Percentiles rank a stretch among this genome's conserved stretches.
phyloP scores from a whole-genome alignment of 306 rosid genomes.

The Vigna angularis region DNA sequence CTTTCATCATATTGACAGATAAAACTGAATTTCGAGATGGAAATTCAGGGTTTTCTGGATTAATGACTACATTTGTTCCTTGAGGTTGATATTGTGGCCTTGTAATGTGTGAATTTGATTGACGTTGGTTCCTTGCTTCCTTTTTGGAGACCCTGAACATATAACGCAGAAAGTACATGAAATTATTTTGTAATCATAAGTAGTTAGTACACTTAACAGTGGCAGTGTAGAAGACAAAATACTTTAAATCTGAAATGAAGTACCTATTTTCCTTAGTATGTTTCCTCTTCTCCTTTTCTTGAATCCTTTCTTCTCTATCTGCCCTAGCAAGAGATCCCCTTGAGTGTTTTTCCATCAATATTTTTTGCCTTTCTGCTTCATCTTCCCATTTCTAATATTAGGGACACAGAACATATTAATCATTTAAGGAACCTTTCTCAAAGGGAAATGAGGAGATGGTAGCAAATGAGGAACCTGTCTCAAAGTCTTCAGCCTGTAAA shows the following conservation, averaged over 20 bases:
- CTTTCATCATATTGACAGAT: not conserved
- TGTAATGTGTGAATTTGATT: conserved; percentile 40
- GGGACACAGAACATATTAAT: not conserved
- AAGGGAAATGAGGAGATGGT: conserved; percentile 30
- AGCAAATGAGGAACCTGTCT: conserved; percentile 71
- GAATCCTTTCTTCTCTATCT: conserved; percentile 68
- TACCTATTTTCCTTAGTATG: conserved; percentile 59
- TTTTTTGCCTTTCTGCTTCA: conserved; percentile 70
- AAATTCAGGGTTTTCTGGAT: conserved; percentile 35
- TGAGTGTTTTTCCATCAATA: conserved; percentile 76
- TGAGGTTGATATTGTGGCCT: conserved; percentile 36
- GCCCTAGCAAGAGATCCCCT: conserved; percentile 83
- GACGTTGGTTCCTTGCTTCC: conserved; percentile 48
- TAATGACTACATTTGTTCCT: conserved; percentile 16
- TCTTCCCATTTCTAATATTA: conserved; percentile 75
- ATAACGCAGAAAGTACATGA: conserved; percentile 10
- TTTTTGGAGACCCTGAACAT: conserved; percentile 63
- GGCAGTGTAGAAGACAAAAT: not conserved
- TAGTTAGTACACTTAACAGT: not conserved
- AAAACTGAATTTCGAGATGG: conserved; percentile 34
- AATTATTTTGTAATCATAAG: conserved; percentile 24
- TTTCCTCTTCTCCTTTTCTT: conserved; percentile 65
- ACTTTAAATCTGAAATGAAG: conserved; percentile 16
- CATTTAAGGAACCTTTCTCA: not conserved
- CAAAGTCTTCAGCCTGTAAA: conserved; percentile 80